Conservation (phyloP, 139 green algal species). For the Trebouxia sp. region DNA sequence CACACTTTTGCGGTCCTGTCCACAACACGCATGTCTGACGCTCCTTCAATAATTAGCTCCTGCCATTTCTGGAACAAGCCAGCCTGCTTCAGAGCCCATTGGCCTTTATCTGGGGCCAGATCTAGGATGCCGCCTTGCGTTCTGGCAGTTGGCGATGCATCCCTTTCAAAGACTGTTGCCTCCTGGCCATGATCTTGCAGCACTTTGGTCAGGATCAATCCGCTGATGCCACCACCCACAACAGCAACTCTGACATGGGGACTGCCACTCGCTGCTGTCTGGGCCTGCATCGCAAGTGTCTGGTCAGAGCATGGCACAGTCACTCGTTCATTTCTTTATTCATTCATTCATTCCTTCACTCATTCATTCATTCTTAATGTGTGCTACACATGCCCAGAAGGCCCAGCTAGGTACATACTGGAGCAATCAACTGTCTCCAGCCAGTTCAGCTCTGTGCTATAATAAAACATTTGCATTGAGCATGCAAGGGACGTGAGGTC, state of each 20-base stretch:
- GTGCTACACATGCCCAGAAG: not conserved
- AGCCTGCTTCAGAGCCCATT: slow-evolving; percentile 20
- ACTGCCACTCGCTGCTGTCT: not conserved
- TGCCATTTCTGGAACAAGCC: not conserved
- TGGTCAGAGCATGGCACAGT: too few species aligned
- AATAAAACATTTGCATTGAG: too few species aligned
- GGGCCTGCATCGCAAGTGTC: not conserved
- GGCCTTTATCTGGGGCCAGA: not conserved
- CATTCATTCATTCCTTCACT: slow-evolving; percentile 6
- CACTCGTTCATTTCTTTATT: too few species aligned
- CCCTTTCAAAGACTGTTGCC: slow-evolving; percentile 18
- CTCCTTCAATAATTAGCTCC: not conserved
- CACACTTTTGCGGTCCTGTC: not conserved
- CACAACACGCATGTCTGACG: slow-evolving; percentile 1
- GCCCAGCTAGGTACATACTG: too few species aligned
- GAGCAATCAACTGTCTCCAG: too few species aligned
- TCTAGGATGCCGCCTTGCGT: slow-evolving; percentile 1
- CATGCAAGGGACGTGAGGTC: too few species aligned
- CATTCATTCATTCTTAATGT: not conserved
- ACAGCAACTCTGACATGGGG: slow-evolving; percentile 10
- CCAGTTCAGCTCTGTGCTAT: too few species aligned
- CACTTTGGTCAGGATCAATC: not conserved
- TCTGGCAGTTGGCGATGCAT: not conserved
- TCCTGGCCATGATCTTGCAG: slow-evolving; percentile 16
- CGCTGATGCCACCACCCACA: slow-evolving; percentile 10